Percentiles rank a stretch among this genome's conserved stretches.
Evolutionary conservation across 2,329 filamentous ascomycete genomes (phyloP).

Genomic region (Microdochium nivale): DNA sequence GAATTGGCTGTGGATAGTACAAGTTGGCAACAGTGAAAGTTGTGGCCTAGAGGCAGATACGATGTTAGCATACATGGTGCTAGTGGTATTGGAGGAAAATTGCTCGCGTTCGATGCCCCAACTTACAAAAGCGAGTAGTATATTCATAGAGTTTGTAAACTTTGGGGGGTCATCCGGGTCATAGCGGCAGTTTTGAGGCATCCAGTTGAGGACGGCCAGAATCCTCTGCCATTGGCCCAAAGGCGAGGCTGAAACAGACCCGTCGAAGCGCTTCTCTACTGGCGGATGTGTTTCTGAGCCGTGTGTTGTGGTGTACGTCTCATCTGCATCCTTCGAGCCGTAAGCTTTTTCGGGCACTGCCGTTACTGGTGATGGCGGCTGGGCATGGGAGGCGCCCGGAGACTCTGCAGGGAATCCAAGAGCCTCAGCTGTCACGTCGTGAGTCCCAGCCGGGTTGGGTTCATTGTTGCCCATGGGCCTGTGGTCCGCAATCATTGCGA

Average conservation of each 20-base stretch:
- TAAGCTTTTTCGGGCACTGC: too few species aligned
- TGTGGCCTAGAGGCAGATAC: constrained; percentile 21
- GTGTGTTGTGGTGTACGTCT: too few species aligned
- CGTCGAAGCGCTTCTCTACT: neutral
- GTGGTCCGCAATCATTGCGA: too few species aligned
- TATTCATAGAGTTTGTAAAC: constrained; percentile 60
- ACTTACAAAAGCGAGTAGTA: constrained; percentile 58
- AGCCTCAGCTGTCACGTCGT: too few species aligned
- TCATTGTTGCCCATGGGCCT: too few species aligned
- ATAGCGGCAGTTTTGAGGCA: constrained; percentile 60
- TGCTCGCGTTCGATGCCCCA: too few species aligned
- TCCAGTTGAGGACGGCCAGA: constrained; percentile 38
- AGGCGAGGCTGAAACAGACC: neutral
- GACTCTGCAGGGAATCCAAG: too few species aligned
- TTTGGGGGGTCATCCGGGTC: constrained; percentile 55
- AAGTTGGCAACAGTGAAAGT: constrained; percentile 62
- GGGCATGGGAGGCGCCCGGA: too few species aligned
- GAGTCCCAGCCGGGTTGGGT: too few species aligned
- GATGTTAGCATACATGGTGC: neutral
- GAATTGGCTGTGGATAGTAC: constrained; percentile 61
- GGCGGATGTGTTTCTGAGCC: neutral
- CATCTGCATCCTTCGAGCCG: too few species aligned
- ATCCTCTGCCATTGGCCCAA: constrained; percentile 4
- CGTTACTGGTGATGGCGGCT: too few species aligned
- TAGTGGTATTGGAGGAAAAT: neutral